A percentile compares a stretch with the other conserved stretches of the same genome.
These are phyloP conservation scores for Cladophialophora immunda DNA, from an alignment of 2,329 filamentous ascomycete genomes.

Conservation along the genomic window DNA sequence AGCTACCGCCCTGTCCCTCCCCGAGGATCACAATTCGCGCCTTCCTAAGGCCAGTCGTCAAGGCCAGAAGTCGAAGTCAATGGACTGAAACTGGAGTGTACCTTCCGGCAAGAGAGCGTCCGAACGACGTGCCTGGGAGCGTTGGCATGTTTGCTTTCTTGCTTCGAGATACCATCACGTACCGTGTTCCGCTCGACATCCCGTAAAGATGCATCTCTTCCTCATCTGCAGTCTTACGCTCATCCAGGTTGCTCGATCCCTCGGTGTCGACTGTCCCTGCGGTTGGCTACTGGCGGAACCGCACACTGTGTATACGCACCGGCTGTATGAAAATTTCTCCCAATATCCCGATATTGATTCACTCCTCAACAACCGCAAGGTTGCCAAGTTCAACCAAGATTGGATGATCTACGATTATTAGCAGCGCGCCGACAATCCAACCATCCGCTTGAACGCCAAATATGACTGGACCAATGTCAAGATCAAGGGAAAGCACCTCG, in stretches of 20 bases:
- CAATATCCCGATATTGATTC: slow-evolving; percentile 34
- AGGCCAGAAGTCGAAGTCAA: background rate
- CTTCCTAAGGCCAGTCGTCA: slow-evolving; percentile 2
- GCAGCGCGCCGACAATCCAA: slow-evolving; percentile 38
- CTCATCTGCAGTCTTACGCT: slow-evolving; percentile 14
- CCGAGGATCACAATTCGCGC: background rate
- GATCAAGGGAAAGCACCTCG: slow-evolving; percentile 40
- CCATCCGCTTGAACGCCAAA: slow-evolving; percentile 40
- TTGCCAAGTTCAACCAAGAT: slow-evolving; percentile 38
- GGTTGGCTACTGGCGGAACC: slow-evolving; percentile 37
- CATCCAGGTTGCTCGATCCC: slow-evolving; percentile 1
- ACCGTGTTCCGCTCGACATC: slow-evolving; percentile 7
- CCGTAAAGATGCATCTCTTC: slow-evolving; percentile 25
- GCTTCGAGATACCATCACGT: background rate
- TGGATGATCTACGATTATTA: slow-evolving; percentile 44
- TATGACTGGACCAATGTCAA: slow-evolving; percentile 43
- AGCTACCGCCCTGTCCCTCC: background rate
- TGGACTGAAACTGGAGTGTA: background rate
- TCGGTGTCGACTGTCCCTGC: slow-evolving; percentile 32
- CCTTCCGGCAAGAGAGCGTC: background rate
- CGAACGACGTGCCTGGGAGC: background rate
- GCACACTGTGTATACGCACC: slow-evolving; percentile 42
- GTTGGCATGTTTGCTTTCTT: background rate
- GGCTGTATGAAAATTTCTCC: slow-evolving; percentile 42
- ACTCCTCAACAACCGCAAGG: slow-evolving; percentile 33